Conservation (phyloP, 257 asterid species). For the Solanum tarapatanum region DNA sequence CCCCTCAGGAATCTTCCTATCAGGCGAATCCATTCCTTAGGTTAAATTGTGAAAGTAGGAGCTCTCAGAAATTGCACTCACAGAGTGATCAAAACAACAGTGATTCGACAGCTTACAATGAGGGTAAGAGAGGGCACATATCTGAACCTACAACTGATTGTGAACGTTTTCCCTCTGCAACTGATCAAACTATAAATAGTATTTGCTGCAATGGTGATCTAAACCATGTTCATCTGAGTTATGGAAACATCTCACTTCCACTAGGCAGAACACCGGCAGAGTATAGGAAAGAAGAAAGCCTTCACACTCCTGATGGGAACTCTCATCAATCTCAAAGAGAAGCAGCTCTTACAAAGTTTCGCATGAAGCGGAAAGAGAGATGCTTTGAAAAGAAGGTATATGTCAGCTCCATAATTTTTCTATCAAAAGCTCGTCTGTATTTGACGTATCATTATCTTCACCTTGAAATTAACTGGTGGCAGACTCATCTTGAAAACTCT, state of each 20-base stretch:
- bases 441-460: not conserved
- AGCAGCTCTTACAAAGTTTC: conserved; percentile 84
- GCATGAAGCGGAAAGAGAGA: conserved; percentile 83
- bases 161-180: conserved; percentile 34
- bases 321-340: conserved; percentile 62
- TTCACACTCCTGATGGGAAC: conserved; percentile 28
- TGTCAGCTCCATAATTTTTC: not conserved
- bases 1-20: conserved; percentile 27
- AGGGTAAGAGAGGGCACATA: conserved; percentile 21
- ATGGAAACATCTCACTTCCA: conserved; percentile 18
- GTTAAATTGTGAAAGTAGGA: conserved; percentile 18
- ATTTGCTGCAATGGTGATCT: conserved; percentile 36
- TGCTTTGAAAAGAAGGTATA: conserved; percentile 97
- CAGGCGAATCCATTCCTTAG: conserved; percentile 18
- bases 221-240: conserved; percentile 19
- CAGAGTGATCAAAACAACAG: conserved; percentile 25
- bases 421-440: not conserved
- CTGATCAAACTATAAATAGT: conserved; percentile 52
- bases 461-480: not conserved
- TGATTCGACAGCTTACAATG: conserved; percentile 29
- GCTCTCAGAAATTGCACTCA: conserved; percentile 24
- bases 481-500: not conserved
- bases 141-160: conserved; percentile 31
- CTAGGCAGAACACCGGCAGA: conserved; percentile 19
- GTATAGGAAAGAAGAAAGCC: conserved; percentile 38